A percentile compares a stretch with the other conserved stretches of the same genome.
Conservation (phyloP, 768 basidiomycete species). For the Hygrocybe coccinea region DNA sequence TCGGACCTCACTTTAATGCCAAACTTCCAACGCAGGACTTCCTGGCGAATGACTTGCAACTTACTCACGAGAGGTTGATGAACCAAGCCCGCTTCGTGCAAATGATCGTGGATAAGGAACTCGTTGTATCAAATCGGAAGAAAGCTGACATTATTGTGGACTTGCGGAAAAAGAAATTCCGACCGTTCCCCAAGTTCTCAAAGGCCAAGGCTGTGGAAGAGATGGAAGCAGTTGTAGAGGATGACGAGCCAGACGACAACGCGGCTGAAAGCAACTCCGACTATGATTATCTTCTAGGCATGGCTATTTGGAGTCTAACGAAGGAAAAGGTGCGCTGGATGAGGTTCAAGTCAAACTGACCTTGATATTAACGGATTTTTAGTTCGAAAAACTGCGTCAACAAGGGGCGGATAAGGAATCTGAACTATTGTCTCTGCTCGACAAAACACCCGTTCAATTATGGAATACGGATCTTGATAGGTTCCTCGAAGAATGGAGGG, state of each 20-base stretch:
- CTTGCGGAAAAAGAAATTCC: slow-evolving; percentile 77
- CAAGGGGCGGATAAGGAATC: slow-evolving; percentile 79
- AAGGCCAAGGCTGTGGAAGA: slow-evolving; percentile 68
- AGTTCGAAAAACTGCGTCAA: slow-evolving; percentile 81
- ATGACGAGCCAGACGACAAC: slow-evolving; percentile 48
- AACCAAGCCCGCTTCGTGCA: slow-evolving; percentile 97
- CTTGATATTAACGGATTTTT: slow-evolving; percentile 5
- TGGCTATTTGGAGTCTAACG: slow-evolving; percentile 94
- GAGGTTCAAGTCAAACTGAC: not conserved
- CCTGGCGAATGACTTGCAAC: slow-evolving; percentile 77
- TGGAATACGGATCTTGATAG: slow-evolving; percentile 88
- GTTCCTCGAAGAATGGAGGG: slow-evolving; percentile 84
- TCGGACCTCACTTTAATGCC: slow-evolving; percentile 9
- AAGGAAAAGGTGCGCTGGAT: slow-evolving; percentile 69
- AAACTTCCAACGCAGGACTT: slow-evolving; percentile 54
- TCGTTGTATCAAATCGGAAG: slow-evolving; percentile 82
- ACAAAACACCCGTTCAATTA: slow-evolving; percentile 72
- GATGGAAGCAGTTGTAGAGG: slow-evolving; percentile 52
- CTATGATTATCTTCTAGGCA: slow-evolving; percentile 90
- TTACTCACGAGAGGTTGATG: slow-evolving; percentile 73
- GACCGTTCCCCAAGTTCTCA: slow-evolving; percentile 80
- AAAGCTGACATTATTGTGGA: slow-evolving; percentile 83
- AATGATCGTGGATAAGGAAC: slow-evolving; percentile 86
- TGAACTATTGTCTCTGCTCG: slow-evolving; percentile 73
- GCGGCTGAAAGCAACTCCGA: slow-evolving; percentile 51